phyloP scores from a whole-genome alignment of 129 eudicot species.

The Rutidosis leptorrhynchoides region DNA sequence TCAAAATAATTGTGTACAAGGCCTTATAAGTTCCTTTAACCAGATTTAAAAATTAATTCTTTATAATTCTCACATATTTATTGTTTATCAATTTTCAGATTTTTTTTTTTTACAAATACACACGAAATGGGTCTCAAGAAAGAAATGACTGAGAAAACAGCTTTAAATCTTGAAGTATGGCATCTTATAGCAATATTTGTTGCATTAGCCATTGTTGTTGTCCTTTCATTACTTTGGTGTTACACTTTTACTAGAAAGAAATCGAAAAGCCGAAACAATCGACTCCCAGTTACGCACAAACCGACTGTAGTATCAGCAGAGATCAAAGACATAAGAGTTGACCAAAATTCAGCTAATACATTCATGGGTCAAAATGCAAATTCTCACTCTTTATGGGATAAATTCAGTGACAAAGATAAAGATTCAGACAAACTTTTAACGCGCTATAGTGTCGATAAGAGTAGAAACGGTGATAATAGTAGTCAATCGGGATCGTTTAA shows the following conservation, averaged over 20 bases:
- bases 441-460: conserved; percentile 43
- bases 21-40: conserved; percentile 5
- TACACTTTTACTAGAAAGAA: conserved; percentile 59
- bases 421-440: conserved; percentile 58
- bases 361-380: conserved; percentile 26
- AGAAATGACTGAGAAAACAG: conserved; percentile 55
- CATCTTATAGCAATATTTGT: conserved; percentile 60
- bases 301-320: conserved; percentile 61
- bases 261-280: conserved; percentile 37
- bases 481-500: conserved; percentile 65
- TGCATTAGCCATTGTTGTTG: conserved; percentile 45
- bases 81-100: conserved; percentile 36
- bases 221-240: conserved; percentile 52
- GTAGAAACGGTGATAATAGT: conserved; percentile 40
- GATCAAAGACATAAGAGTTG: conserved; percentile 74
- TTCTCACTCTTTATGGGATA: conserved; percentile 45
- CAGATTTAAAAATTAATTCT: not conserved
- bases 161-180: conserved; percentile 80
- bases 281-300: conserved; percentile 50
- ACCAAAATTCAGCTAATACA: conserved; percentile 54
- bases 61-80: not conserved
- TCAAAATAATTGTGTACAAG: conserved; percentile 5
- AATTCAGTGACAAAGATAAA: conserved; percentile 58
- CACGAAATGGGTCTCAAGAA: conserved; percentile 57
- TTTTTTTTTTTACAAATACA: conserved; percentile 17